These are phyloP conservation scores for Rhodotorula sp. DNA, from an alignment of 1,284 basidiomycete species.

Conservation along the genomic window DNA sequence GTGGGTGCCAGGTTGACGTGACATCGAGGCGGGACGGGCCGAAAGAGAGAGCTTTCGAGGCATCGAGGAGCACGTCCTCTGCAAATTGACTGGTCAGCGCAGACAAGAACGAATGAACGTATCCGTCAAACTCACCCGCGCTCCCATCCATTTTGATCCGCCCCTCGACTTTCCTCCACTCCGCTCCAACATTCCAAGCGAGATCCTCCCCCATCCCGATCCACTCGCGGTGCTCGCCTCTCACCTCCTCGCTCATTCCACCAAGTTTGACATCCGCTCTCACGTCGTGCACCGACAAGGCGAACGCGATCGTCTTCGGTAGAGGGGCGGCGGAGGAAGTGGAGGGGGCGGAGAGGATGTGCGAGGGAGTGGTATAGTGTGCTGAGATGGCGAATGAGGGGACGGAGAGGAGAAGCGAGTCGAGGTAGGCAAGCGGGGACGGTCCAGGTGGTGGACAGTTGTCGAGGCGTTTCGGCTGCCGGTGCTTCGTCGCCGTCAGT, in stretches of 20 bases:
- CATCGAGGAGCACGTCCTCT: constrained; percentile 23
- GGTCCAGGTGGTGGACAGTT: neutral
- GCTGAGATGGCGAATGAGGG: constrained; percentile 30
- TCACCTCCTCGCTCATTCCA: constrained; percentile 2
- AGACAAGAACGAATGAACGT: too few relatives aligned
- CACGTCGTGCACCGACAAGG: constrained; percentile 16
- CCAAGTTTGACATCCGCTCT: constrained; percentile 17
- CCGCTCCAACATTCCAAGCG: constrained; percentile 12
- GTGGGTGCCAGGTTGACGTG: constrained; percentile 41
- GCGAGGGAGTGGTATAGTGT: constrained; percentile 28
- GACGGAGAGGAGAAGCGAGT: constrained; percentile 19
- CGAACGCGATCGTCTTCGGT: constrained; percentile 33
- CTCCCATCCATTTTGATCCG: constrained; percentile 24
- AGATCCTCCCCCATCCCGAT: constrained; percentile 26
- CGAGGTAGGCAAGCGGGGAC: constrained; percentile 13
- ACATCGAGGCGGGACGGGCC: constrained; percentile 33
- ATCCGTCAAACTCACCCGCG: constrained; percentile 20
- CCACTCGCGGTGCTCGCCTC: constrained; percentile 32
- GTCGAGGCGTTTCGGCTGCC: neutral
- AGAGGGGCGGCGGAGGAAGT: neutral
- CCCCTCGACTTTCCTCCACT: constrained; percentile 42
- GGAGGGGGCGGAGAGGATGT: constrained; percentile 14
- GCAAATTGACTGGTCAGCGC: neutral
- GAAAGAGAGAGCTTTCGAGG: constrained; percentile 34
- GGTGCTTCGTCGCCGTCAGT: too few relatives aligned